phyloP scores from a whole-genome alignment of 2,329 filamentous ascomycete genomes.

The Pezicula radicicola region DNA sequence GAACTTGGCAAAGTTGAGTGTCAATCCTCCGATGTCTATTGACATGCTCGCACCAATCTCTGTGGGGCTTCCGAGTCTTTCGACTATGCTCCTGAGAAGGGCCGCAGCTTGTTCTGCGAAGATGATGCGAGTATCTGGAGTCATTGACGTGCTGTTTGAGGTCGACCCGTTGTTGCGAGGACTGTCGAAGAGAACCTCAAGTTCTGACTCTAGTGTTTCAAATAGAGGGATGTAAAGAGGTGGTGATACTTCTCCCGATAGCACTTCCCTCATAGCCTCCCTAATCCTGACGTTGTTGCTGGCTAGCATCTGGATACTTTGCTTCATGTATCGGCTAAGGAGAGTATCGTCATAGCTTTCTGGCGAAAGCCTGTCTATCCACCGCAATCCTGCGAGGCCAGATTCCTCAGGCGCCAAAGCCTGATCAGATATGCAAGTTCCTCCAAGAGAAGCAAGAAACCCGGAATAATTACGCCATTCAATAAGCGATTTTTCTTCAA shows the following conservation, averaged over 20 bases:
- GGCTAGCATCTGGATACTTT: constrained; percentile 63
- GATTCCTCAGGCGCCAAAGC: constrained; percentile 53
- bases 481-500: constrained; percentile 53
- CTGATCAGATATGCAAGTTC: constrained; percentile 61
- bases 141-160: constrained; percentile 37
- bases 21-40: constrained; percentile 60
- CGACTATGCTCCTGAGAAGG: constrained; percentile 60
- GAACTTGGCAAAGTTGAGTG: constrained; percentile 66
- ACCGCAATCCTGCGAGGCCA: constrained; percentile 52
- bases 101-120: constrained; percentile 68
- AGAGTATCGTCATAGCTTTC: constrained; percentile 60
- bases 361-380: constrained; percentile 55
- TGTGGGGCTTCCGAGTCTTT: constrained; percentile 59
- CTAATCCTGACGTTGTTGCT: constrained; percentile 62
- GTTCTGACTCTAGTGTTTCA: constrained; percentile 61
- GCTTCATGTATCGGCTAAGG: constrained; percentile 55
- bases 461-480: constrained; percentile 71
- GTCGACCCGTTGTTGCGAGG: constrained; percentile 39
- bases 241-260: constrained; percentile 63
- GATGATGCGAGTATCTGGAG: constrained; percentile 57
- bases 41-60: constrained; percentile 61
- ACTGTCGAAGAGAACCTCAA: constrained; percentile 60
- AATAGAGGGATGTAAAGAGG: constrained; percentile 61
- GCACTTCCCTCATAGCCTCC: constrained; percentile 63
- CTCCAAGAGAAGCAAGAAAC: constrained; percentile 64